Base-by-base conservation (phyloP, 139 green algal genomes). In the Bryopsis sp. region DNA sequence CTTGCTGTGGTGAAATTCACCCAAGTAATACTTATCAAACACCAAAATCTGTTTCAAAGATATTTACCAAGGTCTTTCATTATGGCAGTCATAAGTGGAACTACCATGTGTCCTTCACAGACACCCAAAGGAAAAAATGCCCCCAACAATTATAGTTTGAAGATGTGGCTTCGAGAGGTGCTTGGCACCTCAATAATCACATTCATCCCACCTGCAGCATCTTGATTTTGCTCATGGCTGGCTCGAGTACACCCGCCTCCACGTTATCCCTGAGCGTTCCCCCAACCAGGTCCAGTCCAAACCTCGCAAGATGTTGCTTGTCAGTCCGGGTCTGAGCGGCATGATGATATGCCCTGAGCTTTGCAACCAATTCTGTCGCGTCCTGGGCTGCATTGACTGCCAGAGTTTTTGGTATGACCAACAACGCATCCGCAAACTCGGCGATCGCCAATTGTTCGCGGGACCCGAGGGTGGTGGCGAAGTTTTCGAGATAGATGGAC, bases 391-490 rank as follows among this genome's bases (percentile, higher is more conserved):
- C 92, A 72, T 98, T 98, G 39, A 98, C 93, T 0, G 89, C 85
- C 26, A 97, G 79, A 26, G 85, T 90, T 77, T 98, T 97, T 59
- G 93, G 89, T 63, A 96, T 91, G 38, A 93, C 78, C 58, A 96
- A 81, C 64, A 96, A 74, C 5, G 90, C 88, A 43, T 96, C 87
- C 4, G 90, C 90, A 76, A 95, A 95, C 68, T 96, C 90, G 11
- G 86, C 86, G 67, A 99, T 97, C 28, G 95, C 94, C 39, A 99
- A 86, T 88, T 99, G 95, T 82, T 99, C 95, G 19, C 95, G 76
- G 33, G 77, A 89, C 37, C 92, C 92, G 33, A 99, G 80, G 6
- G 89, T 96, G 39, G 87, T 97, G 47, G 95, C 95, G 78, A 96
- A 95, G 68, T 79, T 87, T 70, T 99, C 95, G 2, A 99, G 85